phyloP scores from a whole-genome alignment of 192 early-diverging fungal species.

The Mortierella alpina region DNA sequence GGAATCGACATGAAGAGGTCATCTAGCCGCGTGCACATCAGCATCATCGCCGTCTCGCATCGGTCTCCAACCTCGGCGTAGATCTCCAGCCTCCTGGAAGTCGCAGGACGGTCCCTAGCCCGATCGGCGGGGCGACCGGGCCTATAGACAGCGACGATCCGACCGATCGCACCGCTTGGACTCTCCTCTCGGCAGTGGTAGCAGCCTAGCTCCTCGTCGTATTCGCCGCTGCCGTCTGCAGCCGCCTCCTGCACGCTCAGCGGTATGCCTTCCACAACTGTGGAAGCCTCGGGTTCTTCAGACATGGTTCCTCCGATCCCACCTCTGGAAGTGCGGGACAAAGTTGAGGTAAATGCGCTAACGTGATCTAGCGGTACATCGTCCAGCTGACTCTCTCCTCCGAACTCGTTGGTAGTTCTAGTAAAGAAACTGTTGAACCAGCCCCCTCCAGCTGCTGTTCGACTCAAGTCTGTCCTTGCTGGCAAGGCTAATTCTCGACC shows the following conservation, averaged over 20 bases:
- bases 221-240: neutral
- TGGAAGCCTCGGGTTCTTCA: too few relatives aligned
- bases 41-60: conserved; percentile 47
- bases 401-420: neutral
- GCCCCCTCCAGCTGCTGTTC: too few relatives aligned
- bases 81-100: conserved; percentile 27
- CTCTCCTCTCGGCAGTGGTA: conserved; percentile 41
- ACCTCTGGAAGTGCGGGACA: neutral
- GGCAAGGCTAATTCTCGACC: too few relatives aligned
- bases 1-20: conserved; percentile 47
- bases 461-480: too few relatives aligned
- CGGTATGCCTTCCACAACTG: neutral
- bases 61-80: conserved; percentile 33
- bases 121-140: conserved; percentile 35
- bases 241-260: conserved; percentile 8
- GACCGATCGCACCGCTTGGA: conserved; percentile 8
- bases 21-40: conserved; percentile 42
- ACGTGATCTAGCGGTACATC: conserved; percentile 9
- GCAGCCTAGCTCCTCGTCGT: conserved; percentile 25
- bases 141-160: conserved; percentile 38
- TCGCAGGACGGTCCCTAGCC: conserved; percentile 27
- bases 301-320: too few relatives aligned
- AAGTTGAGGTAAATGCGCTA: neutral
- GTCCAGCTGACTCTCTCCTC: too few relatives aligned
- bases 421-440: too few relatives aligned